phyloP scores from a whole-genome alignment of 1,139 yeast genomes.

The Yamadazyma trypodendri region DNA sequence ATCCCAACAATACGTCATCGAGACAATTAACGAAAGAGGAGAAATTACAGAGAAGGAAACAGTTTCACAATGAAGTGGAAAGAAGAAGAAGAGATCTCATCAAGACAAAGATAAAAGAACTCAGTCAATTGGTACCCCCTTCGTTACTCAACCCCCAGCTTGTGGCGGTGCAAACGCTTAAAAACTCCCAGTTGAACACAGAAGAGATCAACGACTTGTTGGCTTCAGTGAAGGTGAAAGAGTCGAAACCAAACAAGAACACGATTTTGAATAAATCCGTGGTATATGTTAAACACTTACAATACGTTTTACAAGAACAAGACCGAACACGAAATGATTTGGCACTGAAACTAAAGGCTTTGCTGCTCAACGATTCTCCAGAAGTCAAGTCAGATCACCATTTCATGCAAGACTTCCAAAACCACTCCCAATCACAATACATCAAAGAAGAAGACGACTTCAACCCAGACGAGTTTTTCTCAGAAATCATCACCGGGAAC shows the following conservation, averaged over 20 bases:
- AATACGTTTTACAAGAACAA: slow-evolving; percentile 41
- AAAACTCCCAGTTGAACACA: slow-evolving; percentile 29
- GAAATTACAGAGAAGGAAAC: slow-evolving; percentile 66
- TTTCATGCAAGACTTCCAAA: slow-evolving; percentile 18
- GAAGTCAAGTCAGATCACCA: slow-evolving; percentile 9
- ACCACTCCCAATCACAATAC: slow-evolving; percentile 13
- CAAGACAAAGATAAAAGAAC: slow-evolving; percentile 70
- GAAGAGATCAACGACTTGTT: slow-evolving; percentile 39
- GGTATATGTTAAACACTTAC: slow-evolving; percentile 61
- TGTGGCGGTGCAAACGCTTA: slow-evolving; percentile 47
- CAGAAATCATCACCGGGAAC: slow-evolving; percentile 18
- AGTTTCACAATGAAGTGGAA: slow-evolving; percentile 80
- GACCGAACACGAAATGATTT: slow-evolving; percentile 24
- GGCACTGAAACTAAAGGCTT: slow-evolving; percentile 16
- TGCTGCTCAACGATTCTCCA: slow-evolving; percentile 10
- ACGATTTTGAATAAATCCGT: slow-evolving; percentile 67
- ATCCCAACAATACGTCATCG: slow-evolving; percentile 20
- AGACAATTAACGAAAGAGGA: slow-evolving; percentile 66
- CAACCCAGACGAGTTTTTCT: slow-evolving; percentile 24
- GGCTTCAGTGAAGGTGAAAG: slow-evolving; percentile 50
- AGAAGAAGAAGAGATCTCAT: slow-evolving; percentile 75
- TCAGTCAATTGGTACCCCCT: slow-evolving; percentile 72
- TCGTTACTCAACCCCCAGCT: slow-evolving; percentile 54
- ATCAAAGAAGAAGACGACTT: slow-evolving; percentile 18
- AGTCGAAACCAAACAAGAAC: slow-evolving; percentile 70